Conservation (phyloP, 495 filamentous ascomycete genomes). For the Opeltia flavorubescens region DNA sequence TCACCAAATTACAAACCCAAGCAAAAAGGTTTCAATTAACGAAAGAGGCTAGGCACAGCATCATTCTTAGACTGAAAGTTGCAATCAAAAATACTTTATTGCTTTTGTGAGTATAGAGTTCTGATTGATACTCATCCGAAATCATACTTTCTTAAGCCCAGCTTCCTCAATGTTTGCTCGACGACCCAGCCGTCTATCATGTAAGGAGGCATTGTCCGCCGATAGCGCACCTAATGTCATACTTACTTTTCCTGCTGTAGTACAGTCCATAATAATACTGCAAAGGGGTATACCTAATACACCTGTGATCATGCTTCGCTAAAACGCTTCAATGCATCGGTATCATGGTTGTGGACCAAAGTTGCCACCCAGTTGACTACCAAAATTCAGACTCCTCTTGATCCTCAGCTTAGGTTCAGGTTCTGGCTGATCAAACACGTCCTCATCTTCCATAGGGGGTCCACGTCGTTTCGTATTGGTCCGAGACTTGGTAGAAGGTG, state of each 20-base stretch:
- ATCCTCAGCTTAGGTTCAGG: slow-evolving; percentile 9
- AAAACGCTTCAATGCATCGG: neutral
- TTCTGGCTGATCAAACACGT: slow-evolving; percentile 11
- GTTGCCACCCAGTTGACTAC: slow-evolving; percentile 9
- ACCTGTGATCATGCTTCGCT: neutral
- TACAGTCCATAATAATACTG: neutral
- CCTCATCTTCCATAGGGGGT: slow-evolving; percentile 8
- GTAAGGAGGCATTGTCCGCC: no score
- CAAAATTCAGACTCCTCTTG: slow-evolving; percentile 19
- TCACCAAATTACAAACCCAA: no score
- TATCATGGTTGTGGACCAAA: neutral
- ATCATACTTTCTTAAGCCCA: no score
- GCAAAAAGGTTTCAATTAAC: no score
- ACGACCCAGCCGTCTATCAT: no score
- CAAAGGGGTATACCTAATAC: neutral
- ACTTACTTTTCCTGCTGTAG: neutral
- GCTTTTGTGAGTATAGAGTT: no score
- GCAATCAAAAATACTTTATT: no score
- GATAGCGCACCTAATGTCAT: neutral
- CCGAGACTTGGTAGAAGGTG: no score
- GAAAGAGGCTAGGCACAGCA: no score
- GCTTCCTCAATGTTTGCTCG: no score
- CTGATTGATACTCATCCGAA: no score
- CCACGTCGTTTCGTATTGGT: slow-evolving; percentile 7
- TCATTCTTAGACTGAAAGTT: no score